Evolutionary conservation across 2,329 filamentous ascomycete genomes (phyloP), one percentile per base, ranked within the genome.

Genomic region (Tolypocladium tundrense): DNA sequence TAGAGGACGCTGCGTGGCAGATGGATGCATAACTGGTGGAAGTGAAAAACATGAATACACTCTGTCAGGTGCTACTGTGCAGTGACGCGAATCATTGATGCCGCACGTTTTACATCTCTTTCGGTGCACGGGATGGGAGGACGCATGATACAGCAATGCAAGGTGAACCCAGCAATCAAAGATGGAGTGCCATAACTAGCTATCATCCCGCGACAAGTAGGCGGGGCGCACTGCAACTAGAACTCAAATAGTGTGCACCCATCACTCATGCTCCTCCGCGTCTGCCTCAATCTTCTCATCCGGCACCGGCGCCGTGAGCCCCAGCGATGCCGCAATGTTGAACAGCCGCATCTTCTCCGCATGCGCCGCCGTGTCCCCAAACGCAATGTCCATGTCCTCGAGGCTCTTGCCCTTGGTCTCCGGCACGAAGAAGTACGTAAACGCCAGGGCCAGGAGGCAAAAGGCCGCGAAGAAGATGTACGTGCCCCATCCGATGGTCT

Each of bases 401-500:
- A 84, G 71, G 0, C 75, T 81, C 62, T 70, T 73, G 21, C 81
- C 81, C 53, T 75, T 77, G 0, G 83, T 86, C 65, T 86, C 83
- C 0, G 83, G 83, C 0, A 86, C 78, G 54, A 81, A 77, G 61
- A 83, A 77, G 60, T 70, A 81, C 0, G 78, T 77, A 70, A 80
- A 85, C 1, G 77, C 58, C 9, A 77, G 68, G 0, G 77, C 75
- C 5, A 83, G 66, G 1, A 79, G 64, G 60, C 77, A 80, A 60
- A 83, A 83, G 2, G 75, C 72, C 0, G 77, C 81, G 60, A 86
- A 87, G 72, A 87, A 86, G 52, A 84, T 75, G 61, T 85, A 86
- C 0, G 79, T 79, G 11, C 79, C 79, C 66, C 73, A 81, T 4
- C 69, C 70, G 8, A 75, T 80, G 19, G 77, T 75, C 52, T 80